Evolutionary conservation across 768 basidiomycete genomes (phyloP).

Genomic region (Lactarius deliciosus): DNA sequence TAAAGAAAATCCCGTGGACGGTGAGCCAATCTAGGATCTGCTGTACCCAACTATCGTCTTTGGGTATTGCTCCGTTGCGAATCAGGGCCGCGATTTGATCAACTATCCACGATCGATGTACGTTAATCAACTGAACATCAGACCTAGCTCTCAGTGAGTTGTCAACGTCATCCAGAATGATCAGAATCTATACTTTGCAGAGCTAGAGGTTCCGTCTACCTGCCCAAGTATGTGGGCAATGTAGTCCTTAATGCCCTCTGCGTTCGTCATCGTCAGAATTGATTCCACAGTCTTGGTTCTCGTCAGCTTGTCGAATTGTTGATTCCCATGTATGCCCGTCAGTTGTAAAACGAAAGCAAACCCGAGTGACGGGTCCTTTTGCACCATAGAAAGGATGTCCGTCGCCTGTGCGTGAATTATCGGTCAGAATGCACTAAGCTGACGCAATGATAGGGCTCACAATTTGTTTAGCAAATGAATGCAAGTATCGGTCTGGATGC

Average conservation of each 20-base stretch:
- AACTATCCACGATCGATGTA: constrained; percentile 75
- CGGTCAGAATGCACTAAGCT: neutral
- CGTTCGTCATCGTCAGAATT: constrained; percentile 72
- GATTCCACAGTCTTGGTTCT: constrained; percentile 91
- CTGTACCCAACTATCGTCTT: constrained; percentile 75
- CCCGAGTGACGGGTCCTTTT: constrained; percentile 73
- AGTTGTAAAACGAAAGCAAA: constrained; percentile 84
- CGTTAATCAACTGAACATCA: constrained; percentile 48
- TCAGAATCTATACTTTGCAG: constrained; percentile 42
- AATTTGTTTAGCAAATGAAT: constrained; percentile 84
- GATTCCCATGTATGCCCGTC: constrained; percentile 77
- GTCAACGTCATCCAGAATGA: neutral
- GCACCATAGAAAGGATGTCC: constrained; percentile 72
- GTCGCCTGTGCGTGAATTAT: constrained; percentile 49
- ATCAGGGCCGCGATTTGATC: constrained; percentile 82
- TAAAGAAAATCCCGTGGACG: constrained; percentile 76
- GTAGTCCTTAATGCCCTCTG: constrained; percentile 73
- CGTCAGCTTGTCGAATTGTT: constrained; percentile 89
- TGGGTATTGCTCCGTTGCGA: constrained; percentile 76
- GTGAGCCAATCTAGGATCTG: constrained; percentile 77
- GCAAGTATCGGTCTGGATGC: constrained; percentile 81
- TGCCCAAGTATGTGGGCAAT: constrained; percentile 68
- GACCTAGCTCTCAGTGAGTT: constrained; percentile 37
- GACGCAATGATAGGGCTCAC: constrained; percentile 44
- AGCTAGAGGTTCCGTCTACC: constrained; percentile 48